Percentiles rank a stretch among this genome's conserved stretches.
These are phyloP conservation scores for Termitomyces sp. DNA, from an alignment of 768 basidiomycete species.

Conservation along the genomic window DNA sequence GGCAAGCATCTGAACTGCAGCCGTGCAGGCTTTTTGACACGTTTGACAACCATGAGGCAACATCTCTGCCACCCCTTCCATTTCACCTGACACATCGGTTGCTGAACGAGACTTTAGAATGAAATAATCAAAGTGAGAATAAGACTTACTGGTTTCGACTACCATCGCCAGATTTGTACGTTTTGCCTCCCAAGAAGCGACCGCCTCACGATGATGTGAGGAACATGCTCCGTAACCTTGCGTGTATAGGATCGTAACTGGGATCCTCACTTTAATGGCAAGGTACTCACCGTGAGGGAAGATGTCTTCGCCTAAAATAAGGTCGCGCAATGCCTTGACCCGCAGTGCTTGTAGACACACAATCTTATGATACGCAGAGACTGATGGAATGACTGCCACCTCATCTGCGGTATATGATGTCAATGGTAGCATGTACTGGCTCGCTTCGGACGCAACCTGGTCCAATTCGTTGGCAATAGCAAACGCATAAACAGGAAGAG, in stretches of 20 bases:
- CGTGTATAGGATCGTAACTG: neutral
- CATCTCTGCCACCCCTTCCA: conserved; percentile 45
- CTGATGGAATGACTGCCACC: conserved; percentile 48
- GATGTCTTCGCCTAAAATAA: conserved; percentile 53
- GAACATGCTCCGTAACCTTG: conserved; percentile 55
- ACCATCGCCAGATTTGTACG: conserved; percentile 37
- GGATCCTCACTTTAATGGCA: neutral
- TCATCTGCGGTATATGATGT: conserved; percentile 46
- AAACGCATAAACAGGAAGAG: conserved; percentile 59
- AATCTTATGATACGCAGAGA: conserved; percentile 58
- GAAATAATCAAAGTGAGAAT: neutral
- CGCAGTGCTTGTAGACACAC: conserved; percentile 54
- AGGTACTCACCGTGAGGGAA: conserved; percentile 55
- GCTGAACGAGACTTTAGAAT: conserved; percentile 27
- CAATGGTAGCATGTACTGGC: conserved; percentile 54
- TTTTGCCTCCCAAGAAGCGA: conserved; percentile 44
- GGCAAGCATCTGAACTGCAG: conserved; percentile 65
- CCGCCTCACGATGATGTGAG: conserved; percentile 41
- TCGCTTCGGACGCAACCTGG: conserved; percentile 49
- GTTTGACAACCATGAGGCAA: conserved; percentile 38
- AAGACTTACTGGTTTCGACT: conserved; percentile 46
- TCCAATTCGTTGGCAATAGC: conserved; percentile 38
- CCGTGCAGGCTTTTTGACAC: conserved; percentile 56
- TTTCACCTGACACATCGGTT: conserved; percentile 64
- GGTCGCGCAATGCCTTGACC: conserved; percentile 42